Evolutionary conservation across 2,329 filamentous ascomycete genomes (phyloP).

Genomic region (Aspergillus udagawae): DNA sequence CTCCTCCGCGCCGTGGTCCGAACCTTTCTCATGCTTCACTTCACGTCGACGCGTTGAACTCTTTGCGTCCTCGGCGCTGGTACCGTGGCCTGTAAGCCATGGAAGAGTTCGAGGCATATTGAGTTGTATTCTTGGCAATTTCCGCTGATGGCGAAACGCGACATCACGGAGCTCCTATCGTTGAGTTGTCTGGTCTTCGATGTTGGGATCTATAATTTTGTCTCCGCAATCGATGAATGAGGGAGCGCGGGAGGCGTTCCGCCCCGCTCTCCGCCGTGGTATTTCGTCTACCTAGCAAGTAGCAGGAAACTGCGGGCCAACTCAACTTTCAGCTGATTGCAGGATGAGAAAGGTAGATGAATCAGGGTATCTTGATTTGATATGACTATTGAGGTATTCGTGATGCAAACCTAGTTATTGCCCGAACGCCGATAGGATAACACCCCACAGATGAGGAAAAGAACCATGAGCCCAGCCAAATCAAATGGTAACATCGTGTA

Average conservation of each 20-base stretch:
- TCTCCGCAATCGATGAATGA: constrained; percentile 4
- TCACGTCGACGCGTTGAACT: constrained; percentile 18
- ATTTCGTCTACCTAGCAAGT: neutral
- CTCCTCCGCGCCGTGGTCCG: constrained; percentile 9
- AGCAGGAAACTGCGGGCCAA: neutral
- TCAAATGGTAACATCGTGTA: neutral
- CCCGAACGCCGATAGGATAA: neutral
- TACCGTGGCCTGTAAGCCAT: constrained; percentile 34
- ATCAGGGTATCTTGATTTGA: neutral
- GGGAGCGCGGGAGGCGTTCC: constrained; percentile 7
- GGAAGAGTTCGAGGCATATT: constrained; percentile 46
- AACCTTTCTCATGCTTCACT: constrained; percentile 12
- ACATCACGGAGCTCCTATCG: neutral
- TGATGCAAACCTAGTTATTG: neutral
- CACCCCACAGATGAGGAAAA: neutral
- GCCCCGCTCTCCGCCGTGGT: constrained; percentile 12
- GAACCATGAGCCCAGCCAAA: neutral
- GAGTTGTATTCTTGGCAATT: neutral
- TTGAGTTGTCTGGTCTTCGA: neutral
- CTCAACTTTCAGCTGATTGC: neutral
- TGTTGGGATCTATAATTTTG: neutral
- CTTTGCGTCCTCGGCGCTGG: constrained; percentile 12
- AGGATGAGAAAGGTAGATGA: neutral
- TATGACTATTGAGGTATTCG: neutral
- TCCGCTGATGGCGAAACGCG: neutral